Percentiles rank a stretch among this genome's conserved stretches.
Evolutionary conservation across 2,329 filamentous ascomycete genomes (phyloP).

Genomic region (Stagonosporopsis cucurbitacearum): DNA sequence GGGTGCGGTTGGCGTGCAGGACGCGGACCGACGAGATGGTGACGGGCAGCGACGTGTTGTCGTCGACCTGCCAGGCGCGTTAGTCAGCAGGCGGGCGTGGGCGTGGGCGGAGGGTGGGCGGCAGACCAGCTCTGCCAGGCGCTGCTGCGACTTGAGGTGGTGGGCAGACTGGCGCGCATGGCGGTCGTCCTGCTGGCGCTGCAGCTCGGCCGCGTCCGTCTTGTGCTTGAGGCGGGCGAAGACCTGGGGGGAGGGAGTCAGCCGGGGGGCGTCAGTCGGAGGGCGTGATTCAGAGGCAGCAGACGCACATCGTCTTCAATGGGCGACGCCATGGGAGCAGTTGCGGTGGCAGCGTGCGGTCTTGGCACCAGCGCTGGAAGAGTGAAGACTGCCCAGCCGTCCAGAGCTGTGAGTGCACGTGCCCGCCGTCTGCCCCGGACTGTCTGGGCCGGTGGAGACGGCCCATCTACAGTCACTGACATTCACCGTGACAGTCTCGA

Average conservation of each 20-base stretch:
- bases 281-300: too few species aligned
- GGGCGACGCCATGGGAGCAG: slow-evolving; percentile 52
- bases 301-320: slow-evolving; percentile 55
- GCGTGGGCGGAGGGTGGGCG: not conserved
- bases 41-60: slow-evolving; percentile 86
- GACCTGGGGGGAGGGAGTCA: too few species aligned
- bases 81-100: slow-evolving; percentile 7
- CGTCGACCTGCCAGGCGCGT: slow-evolving; percentile 64
- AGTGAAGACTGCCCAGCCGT: slow-evolving; percentile 7
- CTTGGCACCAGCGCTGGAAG: slow-evolving; percentile 29
- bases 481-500: too few species aligned
- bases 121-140: slow-evolving; percentile 69
- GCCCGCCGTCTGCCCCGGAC: not conserved
- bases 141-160: slow-evolving; percentile 67
- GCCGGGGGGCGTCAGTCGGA: slow-evolving; percentile 3
- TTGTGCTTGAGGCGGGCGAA: slow-evolving; percentile 66
- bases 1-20: slow-evolving; percentile 82
- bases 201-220: slow-evolving; percentile 64
- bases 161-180: slow-evolving; percentile 65
- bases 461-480: too few species aligned
- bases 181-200: slow-evolving; percentile 66
- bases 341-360: slow-evolving; percentile 28
- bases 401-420: too few species aligned
- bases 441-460: too few species aligned
- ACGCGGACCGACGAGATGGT: slow-evolving; percentile 86